A percentile compares a stretch with the other conserved stretches of the same genome.
These are phyloP conservation scores for Poa annua DNA, from an alignment of 176 grass and related monocot genomes.

Conservation along the genomic window DNA sequence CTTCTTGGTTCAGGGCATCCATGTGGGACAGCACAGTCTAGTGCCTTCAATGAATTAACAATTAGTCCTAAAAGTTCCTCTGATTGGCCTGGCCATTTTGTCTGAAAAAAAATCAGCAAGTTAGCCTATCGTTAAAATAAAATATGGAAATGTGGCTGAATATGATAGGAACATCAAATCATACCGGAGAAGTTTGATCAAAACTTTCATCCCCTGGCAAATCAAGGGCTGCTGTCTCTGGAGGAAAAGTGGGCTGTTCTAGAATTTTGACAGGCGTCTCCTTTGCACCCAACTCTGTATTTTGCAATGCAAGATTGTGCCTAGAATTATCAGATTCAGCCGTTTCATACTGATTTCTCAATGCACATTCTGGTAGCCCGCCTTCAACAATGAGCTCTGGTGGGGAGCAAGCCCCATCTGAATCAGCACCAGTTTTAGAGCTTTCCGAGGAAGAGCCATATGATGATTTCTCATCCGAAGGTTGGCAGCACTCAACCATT, in stretches of 20 bases:
- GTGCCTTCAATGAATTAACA: slow-evolving; percentile 76
- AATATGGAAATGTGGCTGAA: slow-evolving; percentile 27
- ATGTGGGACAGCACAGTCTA: slow-evolving; percentile 76
- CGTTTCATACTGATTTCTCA: slow-evolving; percentile 46
- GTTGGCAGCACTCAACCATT: slow-evolving; percentile 94
- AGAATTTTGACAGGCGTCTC: slow-evolving; percentile 44
- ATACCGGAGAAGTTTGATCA: slow-evolving; percentile 56
- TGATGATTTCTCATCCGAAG: slow-evolving; percentile 65
- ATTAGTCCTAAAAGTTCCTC: slow-evolving; percentile 88
- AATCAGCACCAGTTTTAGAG: slow-evolving; percentile 68
- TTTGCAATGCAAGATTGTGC: slow-evolving; percentile 40
- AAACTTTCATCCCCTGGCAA: slow-evolving; percentile 55
- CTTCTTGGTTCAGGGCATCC: slow-evolving; percentile 77
- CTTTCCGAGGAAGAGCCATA: slow-evolving; percentile 59
- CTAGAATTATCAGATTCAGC: slow-evolving; percentile 50
- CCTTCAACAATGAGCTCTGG: slow-evolving; percentile 57
- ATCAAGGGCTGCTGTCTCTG: slow-evolving; percentile 51
- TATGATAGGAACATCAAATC: slow-evolving; percentile 33
- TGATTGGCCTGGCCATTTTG: slow-evolving; percentile 89
- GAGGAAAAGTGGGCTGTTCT: slow-evolving; percentile 52
- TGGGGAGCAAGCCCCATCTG: slow-evolving; percentile 57
- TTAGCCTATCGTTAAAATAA: slow-evolving; percentile 42
- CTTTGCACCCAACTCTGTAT: slow-evolving; percentile 49
- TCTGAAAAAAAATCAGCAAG: slow-evolving; percentile 51
- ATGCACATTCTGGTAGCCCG: slow-evolving; percentile 50